phyloP scores from a whole-genome alignment of 345 rosid genomes.

The Eucalyptus tenuipes region DNA sequence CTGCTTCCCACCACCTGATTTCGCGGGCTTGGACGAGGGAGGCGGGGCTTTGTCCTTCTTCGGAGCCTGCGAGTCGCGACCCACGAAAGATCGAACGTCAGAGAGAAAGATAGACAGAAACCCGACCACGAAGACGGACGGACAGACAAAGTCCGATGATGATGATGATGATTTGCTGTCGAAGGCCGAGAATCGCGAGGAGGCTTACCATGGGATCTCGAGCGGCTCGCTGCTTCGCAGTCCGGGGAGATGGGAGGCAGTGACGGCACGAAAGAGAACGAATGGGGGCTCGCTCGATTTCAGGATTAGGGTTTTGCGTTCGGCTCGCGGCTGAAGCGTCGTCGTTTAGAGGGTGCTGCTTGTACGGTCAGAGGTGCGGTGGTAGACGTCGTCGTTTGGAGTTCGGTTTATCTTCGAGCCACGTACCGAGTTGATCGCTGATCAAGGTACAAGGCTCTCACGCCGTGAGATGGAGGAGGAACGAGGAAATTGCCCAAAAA shows the following conservation, averaged over 20 bases:
- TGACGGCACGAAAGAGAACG: background rate
- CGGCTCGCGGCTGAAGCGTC: background rate
- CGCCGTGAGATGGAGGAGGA: background rate
- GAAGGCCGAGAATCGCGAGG: background rate
- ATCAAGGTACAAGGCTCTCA: background rate
- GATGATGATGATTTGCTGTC: background rate
- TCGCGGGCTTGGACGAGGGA: conserved; percentile 23
- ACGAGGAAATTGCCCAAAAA: background rate
- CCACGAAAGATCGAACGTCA: background rate
- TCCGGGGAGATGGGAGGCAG: background rate
- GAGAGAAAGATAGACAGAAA: background rate
- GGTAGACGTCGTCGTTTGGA: background rate
- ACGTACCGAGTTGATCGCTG: background rate
- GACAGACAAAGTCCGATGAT: background rate
- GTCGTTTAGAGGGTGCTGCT: background rate
- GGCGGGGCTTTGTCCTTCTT: conserved; percentile 41
- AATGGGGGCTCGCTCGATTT: background rate
- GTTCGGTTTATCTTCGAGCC: background rate
- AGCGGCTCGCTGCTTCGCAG: background rate
- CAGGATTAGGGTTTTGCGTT: background rate
- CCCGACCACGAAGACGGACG: background rate
- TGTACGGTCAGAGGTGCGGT: background rate
- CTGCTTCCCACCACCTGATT: conserved; percentile 34
- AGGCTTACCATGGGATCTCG: background rate
- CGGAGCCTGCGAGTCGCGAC: conserved; percentile 8